phyloP scores from a whole-genome alignment of 148 eudicot species.

The Vaccinium darrowii region DNA sequence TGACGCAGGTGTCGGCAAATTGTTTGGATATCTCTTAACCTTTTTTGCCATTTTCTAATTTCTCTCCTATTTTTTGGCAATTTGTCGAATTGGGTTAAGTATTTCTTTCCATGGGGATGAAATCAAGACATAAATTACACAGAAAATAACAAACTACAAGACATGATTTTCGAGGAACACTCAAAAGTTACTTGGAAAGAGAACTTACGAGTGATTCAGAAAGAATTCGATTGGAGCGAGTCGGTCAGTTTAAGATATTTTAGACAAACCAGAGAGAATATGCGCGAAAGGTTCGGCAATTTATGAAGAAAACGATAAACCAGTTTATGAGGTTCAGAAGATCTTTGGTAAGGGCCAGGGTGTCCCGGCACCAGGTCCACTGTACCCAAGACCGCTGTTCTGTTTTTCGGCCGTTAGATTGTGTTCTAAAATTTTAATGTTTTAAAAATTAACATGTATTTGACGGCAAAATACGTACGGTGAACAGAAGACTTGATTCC shows the following conservation, averaged over 20 bases:
- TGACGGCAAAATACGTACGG: too few species aligned
- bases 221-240: neutral
- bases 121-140: neutral
- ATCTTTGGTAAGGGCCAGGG: neutral
- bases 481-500: too few species aligned
- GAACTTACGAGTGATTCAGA: neutral
- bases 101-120: neutral
- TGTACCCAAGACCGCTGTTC: too few species aligned
- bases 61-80: neutral
- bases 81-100: neutral
- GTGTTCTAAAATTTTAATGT: too few species aligned
- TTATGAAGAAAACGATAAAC: conserved; percentile 12
- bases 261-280: neutral
- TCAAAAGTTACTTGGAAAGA: neutral
- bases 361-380: too few species aligned
- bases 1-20: neutral
- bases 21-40: neutral
- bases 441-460: too few species aligned
- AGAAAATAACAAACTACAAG: neutral
- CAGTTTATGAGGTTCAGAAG: neutral
- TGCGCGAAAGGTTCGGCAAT: neutral
- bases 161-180: neutral
- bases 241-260: neutral
- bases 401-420: too few species aligned
- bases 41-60: neutral